Evolutionary conservation across 345 rosid genomes (phyloP), one percentile per base, ranked within the genome.

Genomic region (Lagerstroemia speciosa): DNA sequence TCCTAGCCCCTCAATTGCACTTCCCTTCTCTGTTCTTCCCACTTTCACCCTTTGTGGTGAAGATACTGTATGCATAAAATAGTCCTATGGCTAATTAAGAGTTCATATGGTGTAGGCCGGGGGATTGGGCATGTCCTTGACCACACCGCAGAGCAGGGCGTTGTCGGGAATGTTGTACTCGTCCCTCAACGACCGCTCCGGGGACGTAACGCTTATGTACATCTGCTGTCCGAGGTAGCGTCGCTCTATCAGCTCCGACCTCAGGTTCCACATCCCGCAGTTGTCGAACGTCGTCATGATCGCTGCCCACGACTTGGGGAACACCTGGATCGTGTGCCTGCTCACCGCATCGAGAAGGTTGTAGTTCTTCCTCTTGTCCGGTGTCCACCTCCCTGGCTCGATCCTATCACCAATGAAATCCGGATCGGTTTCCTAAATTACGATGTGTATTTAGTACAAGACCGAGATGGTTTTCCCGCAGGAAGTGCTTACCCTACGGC

Each of bases 301-400:
- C 22, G 81, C 81, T 1, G 81, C 81, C 81, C 81, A 78, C 0
- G 78, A 74, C 34, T 78, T 74, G 6, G 81, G 81, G 69, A 72
- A 78, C 48, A 78, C 81, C 17, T 75, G 81, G 50, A 78, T 30
- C 7, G 81, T 75, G 45, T 76, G 77, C 61, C 81, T 71, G 71
- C 81, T 78, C 71, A 78, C 81, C 19, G 78, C 81, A 9, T 78
- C 81, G 16, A 78, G 73, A 29, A 71, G 70, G 70, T 78, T 78
- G 66, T 78, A 78, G 65, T 34, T 60, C 73, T 71, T 71, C 55
- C 81, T 78, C 78, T 74, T 74, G 17, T 74, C 81, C 5, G 73
- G 76, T 10, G 67, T 71, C 81, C 81, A 78, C 14, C 41, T 75
- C 63, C 78, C 81, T 0, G 78, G 81, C 78, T 78, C 81, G 10